A percentile compares a stretch with the other conserved stretches of the same genome.
phyloP scores from a whole-genome alignment of 768 basidiomycete species.

The Leccinellum rugosiceps region DNA sequence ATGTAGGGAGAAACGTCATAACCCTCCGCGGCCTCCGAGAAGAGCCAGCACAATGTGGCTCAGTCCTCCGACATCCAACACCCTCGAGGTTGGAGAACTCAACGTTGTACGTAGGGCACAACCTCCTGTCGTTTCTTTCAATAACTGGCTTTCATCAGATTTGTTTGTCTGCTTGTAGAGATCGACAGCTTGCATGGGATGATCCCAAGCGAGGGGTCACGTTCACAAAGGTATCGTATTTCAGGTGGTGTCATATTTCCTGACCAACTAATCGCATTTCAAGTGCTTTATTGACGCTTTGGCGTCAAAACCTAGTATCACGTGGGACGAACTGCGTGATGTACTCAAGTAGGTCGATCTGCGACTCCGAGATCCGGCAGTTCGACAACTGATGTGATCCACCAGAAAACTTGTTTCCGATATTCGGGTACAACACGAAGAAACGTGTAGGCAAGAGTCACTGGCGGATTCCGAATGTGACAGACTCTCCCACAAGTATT shows the following conservation, averaged over 20 bases:
- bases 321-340: slow-evolving; percentile 22
- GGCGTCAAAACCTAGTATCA: slow-evolving; percentile 4
- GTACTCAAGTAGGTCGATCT: slow-evolving; percentile 11
- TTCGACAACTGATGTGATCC: neutral
- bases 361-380: neutral
- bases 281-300: slow-evolving; percentile 21
- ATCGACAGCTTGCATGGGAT: slow-evolving; percentile 22
- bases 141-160: slow-evolving; percentile 10
- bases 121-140: neutral
- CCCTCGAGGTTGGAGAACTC: slow-evolving; percentile 11
- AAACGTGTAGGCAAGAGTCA: neutral
- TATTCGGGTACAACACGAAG: slow-evolving; percentile 12
- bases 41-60: slow-evolving; percentile 5
- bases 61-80: slow-evolving; percentile 6
- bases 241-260: neutral
- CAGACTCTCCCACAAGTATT: neutral
- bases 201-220: slow-evolving; percentile 16
- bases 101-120: slow-evolving; percentile 15
- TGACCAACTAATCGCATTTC: neutral
- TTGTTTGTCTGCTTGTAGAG: slow-evolving; percentile 27
- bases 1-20: neutral
- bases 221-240: slow-evolving; percentile 24
- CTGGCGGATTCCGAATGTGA: too few species aligned
- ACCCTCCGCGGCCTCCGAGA: neutral
- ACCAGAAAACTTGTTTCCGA: slow-evolving; percentile 13